Evolutionary conservation across 805 yeast species (phyloP).

Genomic region (Ogataea salicorniae): DNA sequence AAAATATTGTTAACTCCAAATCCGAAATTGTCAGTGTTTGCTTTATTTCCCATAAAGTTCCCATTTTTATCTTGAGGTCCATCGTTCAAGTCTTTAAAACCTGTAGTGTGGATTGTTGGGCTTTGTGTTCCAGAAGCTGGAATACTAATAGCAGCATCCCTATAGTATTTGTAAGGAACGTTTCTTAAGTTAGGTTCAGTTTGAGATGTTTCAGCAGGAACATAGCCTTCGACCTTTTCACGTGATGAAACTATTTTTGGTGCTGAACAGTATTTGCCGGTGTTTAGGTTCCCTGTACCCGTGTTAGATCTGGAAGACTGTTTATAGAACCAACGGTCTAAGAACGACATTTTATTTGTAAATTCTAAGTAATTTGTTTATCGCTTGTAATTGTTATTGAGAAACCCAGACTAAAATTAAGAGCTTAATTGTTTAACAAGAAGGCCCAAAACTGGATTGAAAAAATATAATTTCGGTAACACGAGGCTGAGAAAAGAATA

Average conservation of each 20-base stretch:
- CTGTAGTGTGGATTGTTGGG: not conserved
- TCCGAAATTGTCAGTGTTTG: too few species aligned
- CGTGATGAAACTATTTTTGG: not conserved
- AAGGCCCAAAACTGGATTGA: too few species aligned
- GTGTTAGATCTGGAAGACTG: slow-evolving; percentile 13
- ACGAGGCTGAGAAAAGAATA: too few species aligned
- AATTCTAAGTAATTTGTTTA: not conserved
- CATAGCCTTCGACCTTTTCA: not conserved
- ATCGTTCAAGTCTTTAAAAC: not conserved
- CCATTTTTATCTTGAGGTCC: too few species aligned
- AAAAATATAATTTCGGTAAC: too few species aligned
- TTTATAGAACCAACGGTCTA: slow-evolving; percentile 32
- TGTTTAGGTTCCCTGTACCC: slow-evolving; percentile 18
- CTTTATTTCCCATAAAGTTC: too few species aligned
- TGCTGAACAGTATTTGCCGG: slow-evolving; percentile 23
- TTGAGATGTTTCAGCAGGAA: slow-evolving; percentile 3
- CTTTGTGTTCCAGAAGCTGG: slow-evolving; percentile 1
- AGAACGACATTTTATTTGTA: slow-evolving; percentile 24
- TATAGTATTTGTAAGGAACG: slow-evolving; percentile 27
- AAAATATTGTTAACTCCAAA: too few species aligned
- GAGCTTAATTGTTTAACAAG: not conserved
- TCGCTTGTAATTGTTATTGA: not conserved
- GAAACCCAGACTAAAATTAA: too few species aligned
- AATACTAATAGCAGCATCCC: slow-evolving; percentile 3
- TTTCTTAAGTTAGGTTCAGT: slow-evolving; percentile 27